Evolutionary conservation across 257 asterid genomes (phyloP).

Genomic region (Eustoma russellianum): DNA sequence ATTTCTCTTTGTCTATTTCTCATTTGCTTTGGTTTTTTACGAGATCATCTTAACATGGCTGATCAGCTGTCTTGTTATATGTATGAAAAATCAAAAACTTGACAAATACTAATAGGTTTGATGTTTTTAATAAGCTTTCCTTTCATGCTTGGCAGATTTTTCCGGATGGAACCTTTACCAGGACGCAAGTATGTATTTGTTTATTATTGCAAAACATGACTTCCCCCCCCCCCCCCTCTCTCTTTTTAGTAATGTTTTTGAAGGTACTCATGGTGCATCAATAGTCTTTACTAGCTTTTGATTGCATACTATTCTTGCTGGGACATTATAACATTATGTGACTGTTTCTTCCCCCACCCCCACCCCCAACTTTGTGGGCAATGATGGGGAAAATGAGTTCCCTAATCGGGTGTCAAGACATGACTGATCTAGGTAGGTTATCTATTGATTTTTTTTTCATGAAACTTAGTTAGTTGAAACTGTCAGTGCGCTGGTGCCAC

Average conservation of each 20-base stretch:
- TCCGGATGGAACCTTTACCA: conserved; percentile 88
- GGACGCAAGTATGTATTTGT: conserved; percentile 79
- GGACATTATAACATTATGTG: too few species aligned
- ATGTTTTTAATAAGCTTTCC: conserved; percentile 7
- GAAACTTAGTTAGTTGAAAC: conserved; percentile 11
- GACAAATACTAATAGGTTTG: not conserved
- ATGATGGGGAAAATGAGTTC: too few species aligned
- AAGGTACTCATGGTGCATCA: not conserved
- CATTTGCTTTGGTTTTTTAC: conserved; percentile 1
- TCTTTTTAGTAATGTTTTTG: conserved; percentile 2
- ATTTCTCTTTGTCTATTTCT: conserved; percentile 9
- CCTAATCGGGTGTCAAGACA: too few species aligned
- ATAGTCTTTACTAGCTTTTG: not conserved
- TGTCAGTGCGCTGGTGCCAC: conserved; percentile 73
- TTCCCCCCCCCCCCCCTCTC: too few species aligned
- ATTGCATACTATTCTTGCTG: not conserved
- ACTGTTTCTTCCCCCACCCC: not conserved
- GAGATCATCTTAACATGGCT: not conserved
- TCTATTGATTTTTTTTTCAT: not conserved
- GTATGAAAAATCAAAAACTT: too few species aligned
- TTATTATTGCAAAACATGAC: conserved; percentile 1
- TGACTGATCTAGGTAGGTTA: not conserved
- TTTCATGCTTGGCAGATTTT: conserved; percentile 49
- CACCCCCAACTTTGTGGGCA: too few species aligned
- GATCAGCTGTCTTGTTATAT: too few species aligned